Percentiles rank a stretch among this genome's conserved stretches.
phyloP scores from a whole-genome alignment of 2,329 filamentous ascomycete genomes.

The Arthrobotrys megalospora region DNA sequence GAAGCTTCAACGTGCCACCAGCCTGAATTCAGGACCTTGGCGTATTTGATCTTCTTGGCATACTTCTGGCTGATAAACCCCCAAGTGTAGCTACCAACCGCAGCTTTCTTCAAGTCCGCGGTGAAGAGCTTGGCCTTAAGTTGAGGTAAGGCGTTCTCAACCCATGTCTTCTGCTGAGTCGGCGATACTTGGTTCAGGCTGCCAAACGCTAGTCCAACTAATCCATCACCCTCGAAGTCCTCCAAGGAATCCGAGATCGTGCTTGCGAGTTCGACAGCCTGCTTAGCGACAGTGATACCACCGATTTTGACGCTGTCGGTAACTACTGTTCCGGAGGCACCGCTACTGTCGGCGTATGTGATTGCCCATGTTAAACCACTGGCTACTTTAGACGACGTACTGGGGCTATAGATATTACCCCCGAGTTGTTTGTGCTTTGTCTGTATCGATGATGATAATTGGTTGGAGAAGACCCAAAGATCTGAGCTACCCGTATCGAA shows the following conservation, averaged over 20 bases:
- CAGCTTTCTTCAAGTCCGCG: slow-evolving; percentile 71
- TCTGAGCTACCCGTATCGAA: slow-evolving; percentile 84
- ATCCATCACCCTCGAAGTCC: slow-evolving; percentile 74
- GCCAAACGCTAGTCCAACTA: slow-evolving; percentile 77
- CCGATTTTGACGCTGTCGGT: slow-evolving; percentile 79
- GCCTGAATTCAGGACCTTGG: slow-evolving; percentile 25
- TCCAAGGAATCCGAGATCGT: slow-evolving; percentile 74
- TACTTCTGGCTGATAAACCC: slow-evolving; percentile 72
- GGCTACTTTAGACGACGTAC: slow-evolving; percentile 69
- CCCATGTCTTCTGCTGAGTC: slow-evolving; percentile 78
- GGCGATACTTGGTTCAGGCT: slow-evolving; percentile 75
- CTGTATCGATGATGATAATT: slow-evolving; percentile 70
- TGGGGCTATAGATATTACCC: slow-evolving; percentile 71
- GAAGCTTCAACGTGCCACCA: slow-evolving; percentile 54
- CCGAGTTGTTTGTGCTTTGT: slow-evolving; percentile 69
- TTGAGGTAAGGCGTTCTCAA: slow-evolving; percentile 76
- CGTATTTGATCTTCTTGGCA: slow-evolving; percentile 72
- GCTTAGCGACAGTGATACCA: slow-evolving; percentile 74
- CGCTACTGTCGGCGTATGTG: slow-evolving; percentile 78
- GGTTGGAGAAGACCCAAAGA: slow-evolving; percentile 80
- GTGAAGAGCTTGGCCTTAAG: slow-evolving; percentile 73
- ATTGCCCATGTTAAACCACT: slow-evolving; percentile 74
- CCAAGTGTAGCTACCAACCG: slow-evolving; percentile 72
- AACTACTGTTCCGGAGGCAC: slow-evolving; percentile 76
- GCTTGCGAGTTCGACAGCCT: slow-evolving; percentile 79